A percentile compares a stretch with the other conserved stretches of the same genome.
These are phyloP conservation scores for Leptomonas seymouri DNA, from an alignment of 208 protist genomes.

Conservation along the genomic window DNA sequence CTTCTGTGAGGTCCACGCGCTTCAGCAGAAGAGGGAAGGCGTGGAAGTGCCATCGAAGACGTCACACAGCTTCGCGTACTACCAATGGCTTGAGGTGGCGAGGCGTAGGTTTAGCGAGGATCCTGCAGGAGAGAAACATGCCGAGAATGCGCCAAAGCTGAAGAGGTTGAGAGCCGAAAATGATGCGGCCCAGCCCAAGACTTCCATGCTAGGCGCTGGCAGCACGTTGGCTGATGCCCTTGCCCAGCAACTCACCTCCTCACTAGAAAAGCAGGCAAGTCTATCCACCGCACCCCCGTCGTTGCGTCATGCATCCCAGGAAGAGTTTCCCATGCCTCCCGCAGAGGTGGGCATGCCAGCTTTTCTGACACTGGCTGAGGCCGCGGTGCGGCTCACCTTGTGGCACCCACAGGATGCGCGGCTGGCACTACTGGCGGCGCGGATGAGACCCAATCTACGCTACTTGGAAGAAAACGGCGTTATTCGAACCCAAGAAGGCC, in stretches of 20 bases:
- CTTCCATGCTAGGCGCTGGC: too few species aligned
- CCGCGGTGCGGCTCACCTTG: conserved; percentile 50
- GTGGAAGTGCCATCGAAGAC: conserved; percentile 29
- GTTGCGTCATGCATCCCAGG: conserved; percentile 27
- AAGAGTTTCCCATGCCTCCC: conserved; percentile 37
- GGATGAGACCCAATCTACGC: conserved; percentile 41
- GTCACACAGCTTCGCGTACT: conserved; percentile 33
- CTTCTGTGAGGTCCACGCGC: conserved; percentile 43
- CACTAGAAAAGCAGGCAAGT: conserved; percentile 2
- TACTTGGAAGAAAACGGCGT: conserved; percentile 40
- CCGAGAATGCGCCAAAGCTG: neutral
- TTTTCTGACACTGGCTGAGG: conserved; percentile 51
- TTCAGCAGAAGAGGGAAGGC: conserved; percentile 36
- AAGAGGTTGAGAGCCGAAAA: conserved; percentile 10
- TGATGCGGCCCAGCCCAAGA: neutral
- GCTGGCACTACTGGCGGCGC: conserved; percentile 27
- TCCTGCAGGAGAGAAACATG: neutral
- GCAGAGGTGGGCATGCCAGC: conserved; percentile 22
- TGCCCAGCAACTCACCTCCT: conserved; percentile 18
- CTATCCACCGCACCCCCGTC: neutral
- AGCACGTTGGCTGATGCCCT: conserved; percentile 15
- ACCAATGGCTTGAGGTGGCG: conserved; percentile 49
- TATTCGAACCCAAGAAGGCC: conserved; percentile 24
- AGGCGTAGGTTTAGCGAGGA: conserved; percentile 7
- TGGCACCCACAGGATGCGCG: conserved; percentile 25